Conservation (phyloP, 2,329 filamentous ascomycete species). For the Colletotrichum trifolii region DNA sequence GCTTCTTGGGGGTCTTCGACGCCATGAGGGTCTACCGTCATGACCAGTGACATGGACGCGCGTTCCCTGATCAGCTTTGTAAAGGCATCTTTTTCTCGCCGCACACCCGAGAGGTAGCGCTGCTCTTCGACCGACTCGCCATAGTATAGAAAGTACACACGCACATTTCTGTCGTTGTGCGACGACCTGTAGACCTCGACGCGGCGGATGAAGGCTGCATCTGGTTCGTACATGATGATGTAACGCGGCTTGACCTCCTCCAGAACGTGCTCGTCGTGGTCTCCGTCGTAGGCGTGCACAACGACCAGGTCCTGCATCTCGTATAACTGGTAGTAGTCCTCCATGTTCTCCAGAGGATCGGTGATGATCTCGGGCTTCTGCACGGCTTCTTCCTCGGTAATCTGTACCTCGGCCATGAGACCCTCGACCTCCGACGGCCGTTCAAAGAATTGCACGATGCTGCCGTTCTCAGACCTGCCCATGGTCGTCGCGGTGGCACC, state of each 20-base stretch:
- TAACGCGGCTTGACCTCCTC: conserved; percentile 94
- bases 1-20: conserved; percentile 87
- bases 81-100: conserved; percentile 97
- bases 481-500: conserved; percentile 68
- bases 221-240: conserved; percentile 98
- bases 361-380: conserved; percentile 79
- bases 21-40: conserved; percentile 77
- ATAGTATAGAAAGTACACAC: conserved; percentile 98
- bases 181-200: conserved; percentile 97
- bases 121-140: conserved; percentile 95
- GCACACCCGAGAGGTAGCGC: conserved; percentile 86
- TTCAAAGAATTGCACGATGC: conserved; percentile 82
- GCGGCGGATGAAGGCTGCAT: conserved; percentile 91
- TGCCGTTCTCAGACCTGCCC: conserved; percentile 77
- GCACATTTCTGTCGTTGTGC: conserved; percentile 87
- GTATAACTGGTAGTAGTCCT: conserved; percentile 90
- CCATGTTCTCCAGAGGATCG: conserved; percentile 90
- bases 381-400: conserved; percentile 79
- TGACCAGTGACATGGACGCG: conserved; percentile 89
- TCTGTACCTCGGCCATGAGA: conserved; percentile 83
- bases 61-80: conserved; percentile 95
- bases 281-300: conserved; percentile 92
- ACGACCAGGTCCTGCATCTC: conserved; percentile 91
- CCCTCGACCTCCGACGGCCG: conserved; percentile 84
- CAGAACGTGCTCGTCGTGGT: conserved; percentile 95